phyloP scores from a whole-genome alignment of 805 yeast genomes.

The Metschnikowia rubicola region DNA sequence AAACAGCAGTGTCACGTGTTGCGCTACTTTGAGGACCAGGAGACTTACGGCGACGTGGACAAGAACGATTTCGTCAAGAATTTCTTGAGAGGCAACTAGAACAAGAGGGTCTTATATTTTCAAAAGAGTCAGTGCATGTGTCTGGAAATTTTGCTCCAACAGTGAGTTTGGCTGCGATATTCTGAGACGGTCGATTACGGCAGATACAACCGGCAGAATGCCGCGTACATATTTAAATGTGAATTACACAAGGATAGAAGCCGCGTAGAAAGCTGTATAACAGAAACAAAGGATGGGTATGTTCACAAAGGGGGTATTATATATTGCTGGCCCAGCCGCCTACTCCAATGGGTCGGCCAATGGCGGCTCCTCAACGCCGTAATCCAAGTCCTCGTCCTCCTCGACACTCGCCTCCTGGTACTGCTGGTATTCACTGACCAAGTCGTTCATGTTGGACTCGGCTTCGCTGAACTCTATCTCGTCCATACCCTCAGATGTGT shows the following conservation, averaged over 20 bases:
- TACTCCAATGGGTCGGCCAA: slow-evolving; percentile 47
- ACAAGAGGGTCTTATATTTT: neutral
- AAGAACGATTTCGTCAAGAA: slow-evolving; percentile 66
- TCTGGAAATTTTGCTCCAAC: neutral
- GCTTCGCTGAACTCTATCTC: slow-evolving; percentile 93
- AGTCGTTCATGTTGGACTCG: slow-evolving; percentile 84
- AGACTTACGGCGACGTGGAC: slow-evolving; percentile 50
- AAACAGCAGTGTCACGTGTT: slow-evolving; percentile 82
- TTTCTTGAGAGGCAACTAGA: slow-evolving; percentile 61
- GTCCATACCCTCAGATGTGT: slow-evolving; percentile 94
- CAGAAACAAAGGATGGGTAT: neutral
- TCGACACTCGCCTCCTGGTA: slow-evolving; percentile 80
- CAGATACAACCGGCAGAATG: neutral
- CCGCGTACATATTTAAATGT: neutral
- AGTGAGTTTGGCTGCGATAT: too few species aligned
- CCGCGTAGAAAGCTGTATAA: neutral
- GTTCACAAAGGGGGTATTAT: slow-evolving; percentile 10
- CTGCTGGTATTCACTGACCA: slow-evolving; percentile 86
- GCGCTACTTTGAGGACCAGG: slow-evolving; percentile 73
- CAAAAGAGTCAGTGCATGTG: slow-evolving; percentile 1
- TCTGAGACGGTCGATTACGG: neutral
- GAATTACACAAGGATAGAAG: too few species aligned
- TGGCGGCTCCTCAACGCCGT: slow-evolving; percentile 59
- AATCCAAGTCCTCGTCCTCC: slow-evolving; percentile 72
- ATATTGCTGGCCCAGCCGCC: slow-evolving; percentile 9